Evolutionary conservation across 176 grass and related monocot genomes (phyloP), one percentile per base, ranked within the genome.

Genomic region (Typha latifolia): DNA sequence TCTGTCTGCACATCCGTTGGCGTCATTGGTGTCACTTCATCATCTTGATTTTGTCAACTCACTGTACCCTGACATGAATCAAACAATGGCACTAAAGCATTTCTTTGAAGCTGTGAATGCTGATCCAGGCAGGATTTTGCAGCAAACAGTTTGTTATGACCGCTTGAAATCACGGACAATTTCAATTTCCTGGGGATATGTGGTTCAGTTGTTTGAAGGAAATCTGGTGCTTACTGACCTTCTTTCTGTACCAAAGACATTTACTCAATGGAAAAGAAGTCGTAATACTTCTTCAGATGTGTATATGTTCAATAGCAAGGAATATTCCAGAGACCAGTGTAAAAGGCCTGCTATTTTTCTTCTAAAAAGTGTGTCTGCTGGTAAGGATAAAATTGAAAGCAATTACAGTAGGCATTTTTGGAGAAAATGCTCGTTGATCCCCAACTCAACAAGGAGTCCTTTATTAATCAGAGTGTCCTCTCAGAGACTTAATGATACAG

Each of bases 131-230:
- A 86, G 89, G 76, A 86, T 84, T 75, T 66, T 99, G n/a, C 94
- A 99, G 63, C 86, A 99, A 64, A 87, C 81, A 62, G 84, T 99
- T 69, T 99, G 94, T 76, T 93, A 99, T 62, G 94, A 93, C 62
- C 53, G 9, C 16, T 72, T 51, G 12, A 76, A 27, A 34, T 62
- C 78, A 20, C 83, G 75, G 49, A 87, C 94, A 20, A 51, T 84
- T 43, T 99, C 94, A 5, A 55, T 99, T 29, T 71, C 89, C 1
- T 93, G 94, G 94, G 94, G 94, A 10, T 99, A 99, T 74, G 76
- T 76, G 2, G 74, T 90, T 66, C 79, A 84, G 32, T 62, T 99
- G 52, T 93, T 78, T 79, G 82, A 93, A 83, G 86, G 86, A 23
- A 93, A 90, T 50, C 66, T 73, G 0, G 64, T 84, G 62, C 79